A percentile compares a stretch with the other conserved stretches of the same genome.
phyloP scores from a whole-genome alignment of 2,329 filamentous ascomycete genomes.

The Fusarium oxysporum region DNA sequence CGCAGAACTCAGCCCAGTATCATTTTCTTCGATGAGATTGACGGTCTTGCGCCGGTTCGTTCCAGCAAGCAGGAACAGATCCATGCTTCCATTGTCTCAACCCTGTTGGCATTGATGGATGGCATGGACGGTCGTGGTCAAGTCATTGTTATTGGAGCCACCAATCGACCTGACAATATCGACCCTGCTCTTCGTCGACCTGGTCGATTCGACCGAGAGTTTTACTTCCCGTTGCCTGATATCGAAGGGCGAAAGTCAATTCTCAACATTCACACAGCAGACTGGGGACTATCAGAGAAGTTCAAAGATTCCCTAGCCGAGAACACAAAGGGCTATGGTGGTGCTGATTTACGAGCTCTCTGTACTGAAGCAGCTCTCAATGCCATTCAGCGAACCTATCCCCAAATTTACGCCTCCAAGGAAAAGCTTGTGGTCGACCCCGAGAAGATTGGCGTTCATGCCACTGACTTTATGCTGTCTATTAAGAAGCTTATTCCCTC shows the following conservation, averaged over 20 bases:
- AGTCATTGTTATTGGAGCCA: conserved; percentile 98
- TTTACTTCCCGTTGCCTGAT: conserved; percentile 95
- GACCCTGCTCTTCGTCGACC: conserved; percentile 95
- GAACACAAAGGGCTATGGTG: conserved; percentile 94
- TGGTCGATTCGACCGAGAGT: conserved; percentile 95
- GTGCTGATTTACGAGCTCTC: conserved; percentile 91
- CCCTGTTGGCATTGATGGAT: conserved; percentile 93
- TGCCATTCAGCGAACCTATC: conserved; percentile 93
- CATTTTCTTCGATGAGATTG: conserved; percentile 99
- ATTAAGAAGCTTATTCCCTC: conserved; percentile 97
- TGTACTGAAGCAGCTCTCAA: conserved; percentile 97
- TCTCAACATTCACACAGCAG: conserved; percentile 93
- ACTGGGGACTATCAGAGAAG: conserved; percentile 83
- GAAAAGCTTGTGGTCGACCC: conserved; percentile 92
- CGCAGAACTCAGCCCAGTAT: conserved; percentile 97
- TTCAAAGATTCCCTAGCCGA: conserved; percentile 90
- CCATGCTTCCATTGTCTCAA: conserved; percentile 96
- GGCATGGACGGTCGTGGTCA: conserved; percentile 98
- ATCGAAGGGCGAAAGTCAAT: conserved; percentile 84
- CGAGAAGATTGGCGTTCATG: conserved; percentile 83
- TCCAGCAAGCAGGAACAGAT: conserved; percentile 99
- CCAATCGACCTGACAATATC: conserved; percentile 95
- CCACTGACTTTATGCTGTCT: conserved; percentile 97
- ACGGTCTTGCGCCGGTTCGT: conserved; percentile 92
- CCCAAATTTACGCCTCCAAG: conserved; percentile 92